A percentile compares a stretch with the other conserved stretches of the same genome.
Conservation (phyloP, 768 basidiomycete species). For the Russula virescens region DNA sequence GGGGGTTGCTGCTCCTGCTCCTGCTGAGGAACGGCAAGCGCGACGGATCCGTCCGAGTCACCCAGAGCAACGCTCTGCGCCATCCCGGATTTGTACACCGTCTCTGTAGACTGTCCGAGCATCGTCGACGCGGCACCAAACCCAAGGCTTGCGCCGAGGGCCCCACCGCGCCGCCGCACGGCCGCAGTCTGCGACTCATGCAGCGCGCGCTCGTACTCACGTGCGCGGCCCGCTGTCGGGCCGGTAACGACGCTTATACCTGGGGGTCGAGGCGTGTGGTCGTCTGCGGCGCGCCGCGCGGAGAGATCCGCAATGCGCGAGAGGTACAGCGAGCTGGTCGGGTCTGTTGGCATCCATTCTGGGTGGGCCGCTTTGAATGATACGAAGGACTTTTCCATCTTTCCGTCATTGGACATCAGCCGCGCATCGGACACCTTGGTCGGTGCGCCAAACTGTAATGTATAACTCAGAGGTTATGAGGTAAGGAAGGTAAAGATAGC, state of each 20-base stretch:
- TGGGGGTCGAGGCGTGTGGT: constrained; percentile 12
- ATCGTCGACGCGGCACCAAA: constrained; percentile 39
- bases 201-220: constrained; percentile 71
- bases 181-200: constrained; percentile 60
- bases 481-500: too few relatives aligned
- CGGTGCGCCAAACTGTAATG: constrained; percentile 76
- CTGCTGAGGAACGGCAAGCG: constrained; percentile 12
- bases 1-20: neutral
- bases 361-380: constrained; percentile 96
- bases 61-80: constrained; percentile 71
- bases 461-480: neutral
- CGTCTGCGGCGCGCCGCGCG: constrained; percentile 10
- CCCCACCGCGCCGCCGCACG: constrained; percentile 35
- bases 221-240: constrained; percentile 42
- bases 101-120: constrained; percentile 29
- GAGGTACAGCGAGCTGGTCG: constrained; percentile 85
- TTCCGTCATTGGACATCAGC: constrained; percentile 84
- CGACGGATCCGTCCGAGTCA: constrained; percentile 62
- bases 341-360: constrained; percentile 91
- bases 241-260: neutral
- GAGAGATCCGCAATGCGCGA: constrained; percentile 58
- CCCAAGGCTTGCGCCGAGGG: constrained; percentile 29
- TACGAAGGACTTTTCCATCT: constrained; percentile 98
- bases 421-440: constrained; percentile 58
- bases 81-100: constrained; percentile 44